Evolutionary conservation across 306 rosid genomes (phyloP).

Genomic region (Sicyos baderoa): DNA sequence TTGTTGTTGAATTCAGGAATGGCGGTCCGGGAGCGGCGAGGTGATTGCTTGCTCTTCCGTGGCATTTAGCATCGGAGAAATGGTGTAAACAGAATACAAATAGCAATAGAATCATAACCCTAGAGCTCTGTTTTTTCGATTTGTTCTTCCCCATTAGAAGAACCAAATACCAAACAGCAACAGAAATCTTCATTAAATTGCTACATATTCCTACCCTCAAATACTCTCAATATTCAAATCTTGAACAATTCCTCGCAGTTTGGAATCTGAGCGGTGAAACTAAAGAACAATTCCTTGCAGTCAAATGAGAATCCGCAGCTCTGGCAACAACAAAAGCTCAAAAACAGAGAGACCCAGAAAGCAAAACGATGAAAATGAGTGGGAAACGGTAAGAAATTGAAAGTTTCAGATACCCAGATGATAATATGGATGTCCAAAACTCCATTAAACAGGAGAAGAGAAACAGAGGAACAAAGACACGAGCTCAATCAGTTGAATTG

Average conservation of each 20-base stretch:
- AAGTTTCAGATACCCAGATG: too few species aligned
- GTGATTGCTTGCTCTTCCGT: slow-evolving; percentile 39
- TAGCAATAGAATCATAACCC: slow-evolving; percentile 27
- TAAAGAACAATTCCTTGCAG: too few species aligned
- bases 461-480: not conserved
- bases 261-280: not conserved
- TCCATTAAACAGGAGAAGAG: not conserved
- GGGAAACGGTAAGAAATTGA: not conserved
- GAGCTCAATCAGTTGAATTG: not conserved
- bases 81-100: slow-evolving; percentile 31
- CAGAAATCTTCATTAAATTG: not conserved
- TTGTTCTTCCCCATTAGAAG: slow-evolving; percentile 7
- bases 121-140: not conserved
- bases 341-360: slow-evolving; percentile 10
- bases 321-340: not conserved
- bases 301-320: not conserved
- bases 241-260: not conserved
- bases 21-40: slow-evolving; percentile 39
- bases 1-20: slow-evolving; percentile 19
- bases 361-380: not conserved
- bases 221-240: not conserved
- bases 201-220: not conserved
- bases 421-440: not conserved
- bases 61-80: slow-evolving; percentile 41
- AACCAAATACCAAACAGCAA: slow-evolving; percentile 12